Conservation (phyloP, 2,329 filamentous ascomycete genomes). For the Colletotrichum musicola region DNA sequence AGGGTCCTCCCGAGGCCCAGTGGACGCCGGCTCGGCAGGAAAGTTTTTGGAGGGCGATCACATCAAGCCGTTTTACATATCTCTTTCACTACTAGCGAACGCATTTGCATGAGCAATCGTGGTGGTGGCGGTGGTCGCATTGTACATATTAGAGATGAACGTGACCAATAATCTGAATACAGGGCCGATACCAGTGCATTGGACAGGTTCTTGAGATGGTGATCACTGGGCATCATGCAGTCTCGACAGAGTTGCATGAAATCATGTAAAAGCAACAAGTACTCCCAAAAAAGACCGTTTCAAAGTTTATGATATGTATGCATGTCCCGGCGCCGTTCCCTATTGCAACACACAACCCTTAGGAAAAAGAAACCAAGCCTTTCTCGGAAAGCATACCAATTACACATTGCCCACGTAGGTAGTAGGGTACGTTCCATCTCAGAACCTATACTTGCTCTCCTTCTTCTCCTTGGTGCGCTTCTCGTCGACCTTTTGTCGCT, state of each 20-base stretch:
- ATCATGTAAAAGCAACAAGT: neutral
- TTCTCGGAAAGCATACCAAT: conserved; percentile 18
- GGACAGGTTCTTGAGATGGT: too few relatives aligned
- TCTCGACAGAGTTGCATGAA: too few relatives aligned
- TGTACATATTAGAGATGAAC: conserved; percentile 7
- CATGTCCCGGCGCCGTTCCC: conserved; percentile 26
- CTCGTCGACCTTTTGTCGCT: conserved; percentile 89
- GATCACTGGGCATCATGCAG: too few relatives aligned
- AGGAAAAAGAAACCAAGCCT: conserved; percentile 1
- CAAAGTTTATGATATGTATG: conserved; percentile 4
- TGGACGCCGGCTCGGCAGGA: conserved; percentile 2
- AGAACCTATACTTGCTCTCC: conserved; percentile 66
- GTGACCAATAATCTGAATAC: conserved; percentile 16
- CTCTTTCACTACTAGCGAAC: conserved; percentile 18
- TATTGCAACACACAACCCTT: conserved; percentile 14
- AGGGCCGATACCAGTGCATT: neutral
- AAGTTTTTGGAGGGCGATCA: too few relatives aligned
- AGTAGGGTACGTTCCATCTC: conserved; percentile 28
- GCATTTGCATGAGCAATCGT: conserved; percentile 13
- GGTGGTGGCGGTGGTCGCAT: conserved; percentile 14
- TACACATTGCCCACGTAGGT: conserved; percentile 7
- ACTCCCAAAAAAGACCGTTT: neutral
- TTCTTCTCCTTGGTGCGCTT: conserved; percentile 77
- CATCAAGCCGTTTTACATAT: neutral
- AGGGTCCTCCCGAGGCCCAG: neutral